A percentile compares a stretch with the other conserved stretches of the same genome.
phyloP scores from a whole-genome alignment of 495 filamentous ascomycete genomes.

The Xylaria nigripes region DNA sequence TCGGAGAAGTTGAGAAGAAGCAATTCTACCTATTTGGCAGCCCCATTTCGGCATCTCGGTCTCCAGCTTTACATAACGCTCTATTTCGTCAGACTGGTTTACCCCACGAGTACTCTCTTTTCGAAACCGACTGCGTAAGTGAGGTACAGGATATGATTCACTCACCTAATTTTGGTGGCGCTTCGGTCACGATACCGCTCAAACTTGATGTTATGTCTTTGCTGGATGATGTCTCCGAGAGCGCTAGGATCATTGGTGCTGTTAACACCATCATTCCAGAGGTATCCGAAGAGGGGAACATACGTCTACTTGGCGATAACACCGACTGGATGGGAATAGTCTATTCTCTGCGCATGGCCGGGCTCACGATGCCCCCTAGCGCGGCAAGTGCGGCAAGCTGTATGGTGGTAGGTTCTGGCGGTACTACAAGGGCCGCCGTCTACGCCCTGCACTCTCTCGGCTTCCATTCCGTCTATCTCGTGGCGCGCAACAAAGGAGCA shows the following conservation, averaged over 20 bases:
- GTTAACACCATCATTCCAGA: slow-evolving; percentile 81
- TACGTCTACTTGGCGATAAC: slow-evolving; percentile 71
- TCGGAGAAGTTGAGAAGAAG: slow-evolving; percentile 70
- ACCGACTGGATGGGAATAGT: slow-evolving; percentile 96
- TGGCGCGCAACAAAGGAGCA: slow-evolving; percentile 67
- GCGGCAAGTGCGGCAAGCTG: slow-evolving; percentile 35
- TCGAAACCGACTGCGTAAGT: slow-evolving; percentile 63
- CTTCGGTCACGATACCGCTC: slow-evolving; percentile 89
- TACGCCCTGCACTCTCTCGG: slow-evolving; percentile 79
- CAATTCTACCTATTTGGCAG: slow-evolving; percentile 82
- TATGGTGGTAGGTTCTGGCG: slow-evolving; percentile 82
- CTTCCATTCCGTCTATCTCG: slow-evolving; percentile 77
- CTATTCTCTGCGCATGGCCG: slow-evolving; percentile 65
- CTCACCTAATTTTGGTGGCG: slow-evolving; percentile 73
- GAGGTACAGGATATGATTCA: slow-evolving; percentile 63
- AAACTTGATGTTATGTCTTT: slow-evolving; percentile 82
- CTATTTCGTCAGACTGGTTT: slow-evolving; percentile 73
- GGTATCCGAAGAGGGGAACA: slow-evolving; percentile 23
- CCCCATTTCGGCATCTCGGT: slow-evolving; percentile 71
- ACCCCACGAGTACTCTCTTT: slow-evolving; percentile 74
- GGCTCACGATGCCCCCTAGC: slow-evolving; percentile 39
- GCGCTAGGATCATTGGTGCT: slow-evolving; percentile 78
- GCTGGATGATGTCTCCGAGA: slow-evolving; percentile 68
- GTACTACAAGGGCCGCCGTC: slow-evolving; percentile 86
- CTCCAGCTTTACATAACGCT: slow-evolving; percentile 81